Base-by-base conservation (phyloP, 805 yeast species). In the Citeromyces matritensis region DNA sequence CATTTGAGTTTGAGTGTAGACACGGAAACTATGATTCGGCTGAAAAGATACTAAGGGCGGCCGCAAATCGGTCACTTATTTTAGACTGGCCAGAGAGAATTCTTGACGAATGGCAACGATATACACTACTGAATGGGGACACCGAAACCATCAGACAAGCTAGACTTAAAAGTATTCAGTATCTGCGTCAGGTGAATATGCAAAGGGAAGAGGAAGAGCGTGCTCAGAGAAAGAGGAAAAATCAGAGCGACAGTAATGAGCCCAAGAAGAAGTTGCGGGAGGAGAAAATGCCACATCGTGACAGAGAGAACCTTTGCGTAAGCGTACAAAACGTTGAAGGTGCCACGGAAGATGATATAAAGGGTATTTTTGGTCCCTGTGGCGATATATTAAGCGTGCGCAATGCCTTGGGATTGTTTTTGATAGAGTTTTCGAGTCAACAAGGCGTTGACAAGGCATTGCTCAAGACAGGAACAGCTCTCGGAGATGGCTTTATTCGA, bases 271-370 rank as follows among this genome's bases (percentile, higher is more conserved):
- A 26, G 10, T 11, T 31, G 14, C 15, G 11, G 11, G 4, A 27
- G n/a, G 29, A 23, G 9, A 15, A 33, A n/a, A 14, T 7, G 5
- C 4, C 23, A 11, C 31, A 30, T 7, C 55, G 82, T 40, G 67
- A 70, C 33, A 50, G 93, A 42, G 93, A 82, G 48, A 53, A 64
- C 15, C 55, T 60, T 10, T 60, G 80, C 0, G 63, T 80, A 0
- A 49, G 70, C n/a, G 72, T 78, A 0, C 45, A 52, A 1, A 60
- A 67, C 26, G 40, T 80, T 0, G 24, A 35, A 1, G 44, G 49
- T 6, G 45, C 52, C 2, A 53, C 59, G 7, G 67, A 67, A 31
- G 35, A 40, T 2, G 56, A 58, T 3, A 31, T 79, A 1, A 33
- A 39, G 2, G 40, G 43, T 1, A 62, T 68, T 32, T 77, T 82